phyloP scores from a whole-genome alignment of 192 early-diverging fungal species.

The Tieghemiomyces parasiticus region DNA sequence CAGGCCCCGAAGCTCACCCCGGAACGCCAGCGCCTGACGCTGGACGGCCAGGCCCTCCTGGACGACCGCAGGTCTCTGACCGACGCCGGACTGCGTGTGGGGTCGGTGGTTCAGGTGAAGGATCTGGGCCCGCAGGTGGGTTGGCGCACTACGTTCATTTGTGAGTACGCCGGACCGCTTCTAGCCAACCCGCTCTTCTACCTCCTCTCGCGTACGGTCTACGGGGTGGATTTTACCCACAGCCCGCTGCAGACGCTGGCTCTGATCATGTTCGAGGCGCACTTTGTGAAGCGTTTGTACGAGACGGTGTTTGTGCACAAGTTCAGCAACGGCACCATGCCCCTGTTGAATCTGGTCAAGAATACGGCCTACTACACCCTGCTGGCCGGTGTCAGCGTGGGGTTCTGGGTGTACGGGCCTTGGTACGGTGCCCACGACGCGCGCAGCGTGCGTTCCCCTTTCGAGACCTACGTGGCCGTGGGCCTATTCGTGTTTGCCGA shows the following conservation, averaged over 20 bases:
- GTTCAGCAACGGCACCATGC: slow-evolving; percentile 91
- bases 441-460: slow-evolving; percentile 20
- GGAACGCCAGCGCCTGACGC: slow-evolving; percentile 74
- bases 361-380: slow-evolving; percentile 92
- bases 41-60: slow-evolving; percentile 39
- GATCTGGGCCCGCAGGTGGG: slow-evolving; percentile 80
- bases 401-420: slow-evolving; percentile 78
- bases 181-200: slow-evolving; percentile 77
- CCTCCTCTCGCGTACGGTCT: slow-evolving; percentile 50
- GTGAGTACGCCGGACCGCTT: slow-evolving; percentile 88
- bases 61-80: slow-evolving; percentile 39
- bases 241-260: slow-evolving; percentile 62
- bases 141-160: slow-evolving; percentile 85
- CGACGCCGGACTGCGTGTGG: slow-evolving; percentile 11
- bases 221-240: slow-evolving; percentile 47
- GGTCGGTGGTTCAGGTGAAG: slow-evolving; percentile 36
- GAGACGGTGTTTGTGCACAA: slow-evolving; percentile 89
- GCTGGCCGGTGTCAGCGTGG: slow-evolving; percentile 68
- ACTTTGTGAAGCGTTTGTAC: slow-evolving; percentile 85
- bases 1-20: slow-evolving; percentile 43
- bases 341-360: slow-evolving; percentile 84
- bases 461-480: slow-evolving; percentile 13
- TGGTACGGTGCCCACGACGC: slow-evolving; percentile 35
- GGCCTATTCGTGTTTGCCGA: slow-evolving; percentile 40
- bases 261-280: slow-evolving; percentile 53